Evolutionary conservation across 2,329 filamentous ascomycete species (phyloP).

Genomic region (Diplodia sapinea): DNA sequence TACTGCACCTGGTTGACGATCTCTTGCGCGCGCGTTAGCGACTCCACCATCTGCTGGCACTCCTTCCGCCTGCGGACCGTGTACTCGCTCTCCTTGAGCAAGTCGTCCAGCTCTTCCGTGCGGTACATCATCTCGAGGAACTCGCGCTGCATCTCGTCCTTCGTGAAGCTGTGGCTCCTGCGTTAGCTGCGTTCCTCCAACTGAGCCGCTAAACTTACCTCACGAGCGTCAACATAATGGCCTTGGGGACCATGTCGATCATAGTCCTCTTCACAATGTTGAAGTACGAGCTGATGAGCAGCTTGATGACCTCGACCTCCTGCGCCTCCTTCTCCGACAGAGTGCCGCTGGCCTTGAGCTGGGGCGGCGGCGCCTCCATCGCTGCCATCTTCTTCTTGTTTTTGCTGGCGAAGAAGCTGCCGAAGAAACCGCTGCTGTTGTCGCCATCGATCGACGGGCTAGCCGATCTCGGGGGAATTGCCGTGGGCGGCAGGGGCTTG

Average conservation of each 20-base stretch:
- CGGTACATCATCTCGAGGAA: conserved; percentile 98
- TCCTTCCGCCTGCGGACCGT: conserved; percentile 94
- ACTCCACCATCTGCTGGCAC: conserved; percentile 99
- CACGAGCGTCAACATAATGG: conserved; percentile 96
- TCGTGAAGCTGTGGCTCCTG: conserved; percentile 71
- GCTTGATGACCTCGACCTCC: conserved; percentile 98
- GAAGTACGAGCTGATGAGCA: conserved; percentile 95
- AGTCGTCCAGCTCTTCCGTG: conserved; percentile 84
- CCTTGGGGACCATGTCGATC: conserved; percentile 99
- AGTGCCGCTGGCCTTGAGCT: conserved; percentile 90
- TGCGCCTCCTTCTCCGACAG: conserved; percentile 92
- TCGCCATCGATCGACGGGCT: conserved; percentile 73
- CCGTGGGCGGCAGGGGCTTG: conserved; percentile 77
- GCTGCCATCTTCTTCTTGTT: conserved; percentile 99
- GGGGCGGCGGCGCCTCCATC: conserved; percentile 94
- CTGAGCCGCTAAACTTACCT: conserved; percentile 64
- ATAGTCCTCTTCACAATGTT: conserved; percentile 98
- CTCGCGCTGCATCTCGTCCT: conserved; percentile 98
- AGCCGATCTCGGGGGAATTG: conserved; percentile 71
- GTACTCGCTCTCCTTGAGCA: conserved; percentile 98
- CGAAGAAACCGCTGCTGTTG: conserved; percentile 83
- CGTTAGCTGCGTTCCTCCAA: conserved; percentile 11
- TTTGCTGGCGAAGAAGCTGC: conserved; percentile 97
- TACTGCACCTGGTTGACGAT: conserved; percentile 83
- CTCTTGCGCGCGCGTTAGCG: conserved; percentile 84